Base-by-base conservation (phyloP, 352 stramenopile species). In the Thalassiosira mediterranea region DNA sequence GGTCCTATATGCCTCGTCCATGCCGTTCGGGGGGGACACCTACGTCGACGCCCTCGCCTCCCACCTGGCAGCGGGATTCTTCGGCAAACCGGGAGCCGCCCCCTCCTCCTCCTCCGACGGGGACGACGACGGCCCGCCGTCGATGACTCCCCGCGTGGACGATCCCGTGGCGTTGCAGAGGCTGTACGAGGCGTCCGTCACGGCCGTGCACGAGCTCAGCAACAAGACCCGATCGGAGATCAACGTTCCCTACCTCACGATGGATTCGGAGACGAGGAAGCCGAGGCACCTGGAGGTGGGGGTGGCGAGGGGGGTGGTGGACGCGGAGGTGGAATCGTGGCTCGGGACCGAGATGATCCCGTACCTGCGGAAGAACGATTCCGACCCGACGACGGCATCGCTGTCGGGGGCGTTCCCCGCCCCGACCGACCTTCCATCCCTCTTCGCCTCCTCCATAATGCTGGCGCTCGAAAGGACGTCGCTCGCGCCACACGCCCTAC, bases 211-310 rank as follows among this genome's bases (percentile, higher is more conserved):
- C 3, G 87, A 92, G 79, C 57, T 91, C 8, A 84, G 77, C 21
- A 81, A 64, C 34, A 84, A 88, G 32, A 82, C 72, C 21, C 42
- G 79, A 46, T 68, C 68, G 48, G 56, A 84, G 40, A 71, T 92
- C 15, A 85, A 92, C 70, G 74, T 92, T 51, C 87, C 84, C 1
- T 92, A 87, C 62, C 72, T 92, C 13, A 84, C 78, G 34, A 86
- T 86, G 64, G 70, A 86, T 57, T 31, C 76, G 8, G 8, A 71
- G 67, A 76, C 54, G 15, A 42, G 58, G 72, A 44, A 73, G 70
- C 67, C 82, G n/a, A 62, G 65, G 23, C 87, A 92, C 78, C 81
- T 91, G 38, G 76, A 89, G 15, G 61, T 79, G 11, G 76, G 64
- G 1, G 54, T 92, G 28, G 80, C 87, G 40, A 63, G 84, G 48